Conservation (phyloP, 495 filamentous ascomycete species). For the Choiromyces venosus region DNA sequence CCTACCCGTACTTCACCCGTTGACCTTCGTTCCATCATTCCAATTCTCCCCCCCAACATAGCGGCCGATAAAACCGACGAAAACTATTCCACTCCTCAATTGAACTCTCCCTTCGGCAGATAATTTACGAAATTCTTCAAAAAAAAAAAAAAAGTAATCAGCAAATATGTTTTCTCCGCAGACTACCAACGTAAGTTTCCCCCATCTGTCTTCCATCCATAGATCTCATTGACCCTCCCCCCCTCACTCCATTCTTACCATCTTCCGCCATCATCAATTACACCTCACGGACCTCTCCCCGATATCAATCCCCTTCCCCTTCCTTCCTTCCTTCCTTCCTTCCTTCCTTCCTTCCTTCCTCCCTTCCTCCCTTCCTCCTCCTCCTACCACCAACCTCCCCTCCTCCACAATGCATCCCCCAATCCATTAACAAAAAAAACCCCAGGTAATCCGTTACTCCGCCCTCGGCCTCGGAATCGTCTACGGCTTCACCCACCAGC, state of each 20-base stretch:
- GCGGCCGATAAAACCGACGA: neutral
- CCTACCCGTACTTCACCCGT: neutral
- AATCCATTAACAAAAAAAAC: constrained; percentile 20
- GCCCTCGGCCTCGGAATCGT: constrained; percentile 80
- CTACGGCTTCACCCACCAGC: constrained; percentile 91
- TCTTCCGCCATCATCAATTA: constrained; percentile 23
- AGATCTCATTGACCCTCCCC: constrained; percentile 25
- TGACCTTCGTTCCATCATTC: neutral
- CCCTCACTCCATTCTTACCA: constrained; percentile 8
- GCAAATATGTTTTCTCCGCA: constrained; percentile 40
- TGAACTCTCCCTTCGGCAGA: neutral
- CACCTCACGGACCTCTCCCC: constrained; percentile 19
- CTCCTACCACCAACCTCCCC: constrained; percentile 17
- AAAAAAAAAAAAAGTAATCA: neutral
- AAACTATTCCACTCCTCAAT: neutral
- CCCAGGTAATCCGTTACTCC: constrained; percentile 88
- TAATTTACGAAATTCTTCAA: neutral
- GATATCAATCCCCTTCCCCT: constrained; percentile 14
- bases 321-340: too few species aligned
- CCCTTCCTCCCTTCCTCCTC: too few species aligned
- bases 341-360: too few species aligned
- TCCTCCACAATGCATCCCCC: constrained; percentile 20
- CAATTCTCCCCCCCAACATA: neutral
- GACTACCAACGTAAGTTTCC: constrained; percentile 42
- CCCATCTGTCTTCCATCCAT: constrained; percentile 24